Conservation (phyloP, 768 basidiomycete species). For the Gelatoporia subvermispora region DNA sequence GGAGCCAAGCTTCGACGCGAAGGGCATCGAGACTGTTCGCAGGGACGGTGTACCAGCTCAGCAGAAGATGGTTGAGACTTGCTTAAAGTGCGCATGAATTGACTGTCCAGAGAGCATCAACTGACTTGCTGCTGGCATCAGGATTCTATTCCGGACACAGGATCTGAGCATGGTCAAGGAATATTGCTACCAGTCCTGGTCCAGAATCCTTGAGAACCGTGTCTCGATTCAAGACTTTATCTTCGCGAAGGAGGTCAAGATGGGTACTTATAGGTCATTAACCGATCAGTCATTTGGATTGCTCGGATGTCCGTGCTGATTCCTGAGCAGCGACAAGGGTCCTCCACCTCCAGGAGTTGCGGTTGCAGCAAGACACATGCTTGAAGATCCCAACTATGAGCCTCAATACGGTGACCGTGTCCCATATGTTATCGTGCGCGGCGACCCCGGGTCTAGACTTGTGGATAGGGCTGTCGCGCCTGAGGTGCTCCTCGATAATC, state of each 20-base stretch:
- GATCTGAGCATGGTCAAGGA: constrained; percentile 87
- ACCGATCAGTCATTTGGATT: not conserved
- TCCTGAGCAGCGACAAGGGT: constrained; percentile 58
- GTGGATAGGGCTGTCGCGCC: constrained; percentile 77
- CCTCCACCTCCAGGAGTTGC: constrained; percentile 90
- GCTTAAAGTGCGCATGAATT: constrained; percentile 87
- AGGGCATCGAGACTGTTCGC: constrained; percentile 96
- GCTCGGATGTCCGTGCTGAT: not conserved
- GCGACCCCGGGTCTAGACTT: constrained; percentile 57
- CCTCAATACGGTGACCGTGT: constrained; percentile 91
- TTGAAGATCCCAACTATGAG: constrained; percentile 76
- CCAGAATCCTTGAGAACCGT: constrained; percentile 73
- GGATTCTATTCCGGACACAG: constrained; percentile 85
- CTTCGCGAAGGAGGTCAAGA: constrained; percentile 87
- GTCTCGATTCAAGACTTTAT: constrained; percentile 90
- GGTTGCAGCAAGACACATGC: constrained; percentile 72
- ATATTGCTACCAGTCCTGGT: constrained; percentile 83
- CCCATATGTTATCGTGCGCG: constrained; percentile 80
- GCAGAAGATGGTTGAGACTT: constrained; percentile 87
- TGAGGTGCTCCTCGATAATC: constrained; percentile 57
- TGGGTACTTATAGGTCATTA: constrained; percentile 87
- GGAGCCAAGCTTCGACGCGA: constrained; percentile 86
- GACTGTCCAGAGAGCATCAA: not conserved
- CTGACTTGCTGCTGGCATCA: too few relatives aligned
- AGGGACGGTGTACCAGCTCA: constrained; percentile 90